Percentiles rank a stretch among this genome's conserved stretches.
phyloP scores from a whole-genome alignment of 2,329 filamentous ascomycete species.

The Penicillium freii region DNA sequence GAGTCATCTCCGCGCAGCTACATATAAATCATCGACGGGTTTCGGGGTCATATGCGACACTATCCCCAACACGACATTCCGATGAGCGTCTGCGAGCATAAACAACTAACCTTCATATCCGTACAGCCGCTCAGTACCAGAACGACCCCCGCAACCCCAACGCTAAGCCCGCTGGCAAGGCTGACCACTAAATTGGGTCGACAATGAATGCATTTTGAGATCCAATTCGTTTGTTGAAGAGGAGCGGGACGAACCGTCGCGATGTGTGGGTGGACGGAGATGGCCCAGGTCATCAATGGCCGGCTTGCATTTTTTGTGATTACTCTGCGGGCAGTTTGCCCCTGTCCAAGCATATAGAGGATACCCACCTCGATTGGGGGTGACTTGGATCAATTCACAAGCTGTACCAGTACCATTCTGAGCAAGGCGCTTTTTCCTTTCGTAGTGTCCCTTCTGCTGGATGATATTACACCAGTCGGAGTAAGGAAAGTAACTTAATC shows the following conservation, averaged over 20 bases:
- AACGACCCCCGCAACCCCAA: slow-evolving; percentile 84
- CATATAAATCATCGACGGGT: background rate
- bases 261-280: slow-evolving; percentile 18
- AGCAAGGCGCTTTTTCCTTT: background rate
- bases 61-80: background rate
- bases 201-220: slow-evolving; percentile 19
- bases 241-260: slow-evolving; percentile 13
- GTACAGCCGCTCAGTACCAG: slow-evolving; percentile 84
- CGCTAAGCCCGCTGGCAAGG: slow-evolving; percentile 34
- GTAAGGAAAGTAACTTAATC: background rate
- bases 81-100: slow-evolving; percentile 6
- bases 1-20: slow-evolving; percentile 43
- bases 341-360: slow-evolving; percentile 44
- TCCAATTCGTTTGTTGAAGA: slow-evolving; percentile 13
- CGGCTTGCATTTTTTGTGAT: slow-evolving; percentile 24
- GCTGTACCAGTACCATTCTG: slow-evolving; percentile 36
- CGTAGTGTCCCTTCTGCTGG: background rate
- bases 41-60: background rate
- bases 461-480: background rate
- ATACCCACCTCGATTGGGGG: slow-evolving; percentile 26
- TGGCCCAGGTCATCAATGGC: slow-evolving; percentile 21
- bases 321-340: slow-evolving; percentile 30
- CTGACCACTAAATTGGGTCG: slow-evolving; percentile 33
- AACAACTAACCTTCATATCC: slow-evolving; percentile 22
- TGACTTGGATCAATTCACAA: slow-evolving; percentile 40